Base-by-base conservation (phyloP, 768 basidiomycete species). In the Leucocoprinus leucothites region DNA sequence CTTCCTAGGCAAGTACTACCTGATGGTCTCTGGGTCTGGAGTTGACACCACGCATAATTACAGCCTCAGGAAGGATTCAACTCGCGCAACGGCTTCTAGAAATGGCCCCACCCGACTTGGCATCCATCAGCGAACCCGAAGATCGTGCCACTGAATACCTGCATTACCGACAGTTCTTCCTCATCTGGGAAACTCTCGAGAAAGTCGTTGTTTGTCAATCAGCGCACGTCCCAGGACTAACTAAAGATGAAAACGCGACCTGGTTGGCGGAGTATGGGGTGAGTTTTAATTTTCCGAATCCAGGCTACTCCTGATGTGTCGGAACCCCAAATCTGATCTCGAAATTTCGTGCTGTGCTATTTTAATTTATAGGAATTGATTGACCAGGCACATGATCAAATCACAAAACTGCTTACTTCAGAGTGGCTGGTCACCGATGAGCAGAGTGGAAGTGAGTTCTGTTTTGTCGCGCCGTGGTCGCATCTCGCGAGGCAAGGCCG, bases 81-180 rank as follows among this genome's bases (percentile, higher is more conserved):
- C 75, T 89, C 18, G 91, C 91, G 1, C 79, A 81, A 49, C 67
- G 70, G 18, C 63, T 90, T 6, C 69, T 89, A 2, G 74, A 77
- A 3, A 71, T 82, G 71, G 75, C 91, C 0, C 89, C 91, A 0
- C 65, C 69, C 2, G 86, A 89, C 57, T 74, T 92, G 11, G 76
- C 82, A 0, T 71, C 74, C 2, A 82, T 89, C 41, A 68, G 69
- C n/a, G 82, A 83, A 22, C 85, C 88, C 0, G 87, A 91, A 60
- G 87, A 87, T 57, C 75, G 77, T 51, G 82, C 86, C 21, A 85
- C 82, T 7, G 89, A 91, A 67, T 90, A 86, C 60, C 67, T 91
- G 43, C 87, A 93, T 60, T 92, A 91, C 51, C 74, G 84, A 53
- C 85, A 89, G 61, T 91, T 93, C 68, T 91, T 94, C 68, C 71